Base-by-base conservation (phyloP, 352 stramenopile species). In the Bremia lactucae region DNA sequence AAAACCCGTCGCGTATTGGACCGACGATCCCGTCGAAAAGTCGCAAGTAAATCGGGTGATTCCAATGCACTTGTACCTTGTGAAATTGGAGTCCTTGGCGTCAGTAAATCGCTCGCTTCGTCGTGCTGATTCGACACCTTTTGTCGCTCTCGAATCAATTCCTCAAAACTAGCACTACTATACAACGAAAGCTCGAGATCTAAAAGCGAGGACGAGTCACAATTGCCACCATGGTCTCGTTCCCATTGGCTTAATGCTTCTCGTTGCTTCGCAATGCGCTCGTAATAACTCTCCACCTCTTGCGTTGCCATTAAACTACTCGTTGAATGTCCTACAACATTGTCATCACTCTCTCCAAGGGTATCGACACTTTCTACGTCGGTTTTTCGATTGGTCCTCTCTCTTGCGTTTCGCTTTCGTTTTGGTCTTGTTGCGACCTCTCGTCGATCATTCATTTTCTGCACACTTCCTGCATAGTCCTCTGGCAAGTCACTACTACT, bases 171-270 rank as follows among this genome's bases (percentile, higher is more conserved):
- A 14, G 49, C 42, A 23, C 40, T 52, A n/a, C 37, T 45, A 11
- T 54, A 42, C 24, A 60, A 20, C 13, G 52, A 59, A 16, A 48
- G 43, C 18, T 62, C 52, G 16, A 66, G 40, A 14, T 52, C 46
- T 37, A 54, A 48, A 1, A 66, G 39, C 15, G 46, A 55, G 4
- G 41, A 29, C 6, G 25, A 49, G 2, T 42, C 46, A 18, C n/a
- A n/a, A n/a, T n/a, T n/a, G n/a, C n/a, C 34, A 2, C 58, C 36
- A 23, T 47, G 39, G 4, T 23, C 51, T 19, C 56, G 49, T 49
- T 80, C 68, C 68, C 68, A 80, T 31, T 67, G 59, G 44, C 48
- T 65, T 41, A 80, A 40, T 1, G 53, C 62, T 18, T 75, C 55
- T n/a, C 65, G 53, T 35, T 80, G 68, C 33, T 62, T 62, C 1